phyloP scores from a whole-genome alignment of 169 alveolate genomes.

The Babesia bigemina region DNA sequence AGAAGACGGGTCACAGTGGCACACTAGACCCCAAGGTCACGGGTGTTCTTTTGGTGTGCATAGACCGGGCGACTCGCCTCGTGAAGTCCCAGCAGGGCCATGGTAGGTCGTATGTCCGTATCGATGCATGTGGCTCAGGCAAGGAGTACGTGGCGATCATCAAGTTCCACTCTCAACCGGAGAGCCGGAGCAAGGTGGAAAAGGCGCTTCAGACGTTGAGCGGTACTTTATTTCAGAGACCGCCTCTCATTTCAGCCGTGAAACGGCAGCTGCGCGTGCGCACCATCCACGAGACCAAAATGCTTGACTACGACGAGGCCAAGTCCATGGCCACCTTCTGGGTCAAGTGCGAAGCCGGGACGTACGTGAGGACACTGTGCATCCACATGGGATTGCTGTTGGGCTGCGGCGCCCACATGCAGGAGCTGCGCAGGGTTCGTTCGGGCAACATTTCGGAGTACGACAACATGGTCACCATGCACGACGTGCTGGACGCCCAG shows the following conservation, averaged over 20 bases:
- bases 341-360: constrained; percentile 99
- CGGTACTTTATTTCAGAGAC: constrained; percentile 98
- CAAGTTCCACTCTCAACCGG: constrained; percentile 93
- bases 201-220: constrained; percentile 90
- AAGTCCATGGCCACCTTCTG: constrained; percentile 96
- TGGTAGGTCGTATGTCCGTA: constrained; percentile 75
- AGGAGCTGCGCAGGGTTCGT: constrained; percentile 98
- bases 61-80: constrained; percentile 98
- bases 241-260: constrained; percentile 99
- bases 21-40: constrained; percentile 99
- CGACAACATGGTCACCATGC: constrained; percentile 98
- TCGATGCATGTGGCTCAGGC: constrained; percentile 33
- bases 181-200: constrained; percentile 60
- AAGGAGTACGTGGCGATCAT: constrained; percentile 98
- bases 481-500: constrained; percentile 99
- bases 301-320: constrained; percentile 95
- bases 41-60: constrained; percentile 98
- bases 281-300: constrained; percentile 96
- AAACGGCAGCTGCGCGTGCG: constrained; percentile 99
- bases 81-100: constrained; percentile 99
- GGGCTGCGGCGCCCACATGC: constrained; percentile 99
- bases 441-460: constrained; percentile 96
- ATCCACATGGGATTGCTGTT: constrained; percentile 98
- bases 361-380: constrained; percentile 98
- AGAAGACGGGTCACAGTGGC: constrained; percentile 99